Evolutionary conservation across 1,284 basidiomycete species (phyloP).

Genomic region (Cutaneotrichosporon daszewskae): DNA sequence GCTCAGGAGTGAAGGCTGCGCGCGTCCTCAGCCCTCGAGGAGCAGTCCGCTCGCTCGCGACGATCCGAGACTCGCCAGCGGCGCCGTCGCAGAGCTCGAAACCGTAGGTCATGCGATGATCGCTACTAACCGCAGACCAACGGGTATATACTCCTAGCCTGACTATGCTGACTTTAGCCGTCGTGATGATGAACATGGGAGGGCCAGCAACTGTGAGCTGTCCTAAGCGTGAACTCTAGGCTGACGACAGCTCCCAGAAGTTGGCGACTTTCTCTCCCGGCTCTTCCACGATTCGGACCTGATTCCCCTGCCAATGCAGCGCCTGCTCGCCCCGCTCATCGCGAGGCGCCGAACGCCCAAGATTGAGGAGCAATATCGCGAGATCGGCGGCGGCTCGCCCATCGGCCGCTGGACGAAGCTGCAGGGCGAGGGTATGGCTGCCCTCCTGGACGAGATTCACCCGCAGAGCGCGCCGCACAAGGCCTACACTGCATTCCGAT

Average conservation of each 20-base stretch:
- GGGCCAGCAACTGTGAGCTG: conserved; percentile 77
- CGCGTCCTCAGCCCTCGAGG: not conserved
- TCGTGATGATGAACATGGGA: conserved; percentile 99
- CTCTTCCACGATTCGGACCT: conserved; percentile 93
- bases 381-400: conserved; percentile 97
- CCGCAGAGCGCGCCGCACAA: conserved; percentile 94
- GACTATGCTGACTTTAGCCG: conserved; percentile 52
- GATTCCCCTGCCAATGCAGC: conserved; percentile 92
- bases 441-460: conserved; percentile 85
- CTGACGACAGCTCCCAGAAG: conserved; percentile 65
- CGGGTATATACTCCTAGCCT: not conserved
- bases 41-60: conserved; percentile 6
- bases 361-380: conserved; percentile 89
- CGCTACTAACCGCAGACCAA: conserved; percentile 8
- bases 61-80: conserved; percentile 9
- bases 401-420: conserved; percentile 84
- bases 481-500: conserved; percentile 89
- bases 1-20: too few relatives aligned
- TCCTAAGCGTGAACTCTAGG: not conserved
- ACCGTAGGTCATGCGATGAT: not conserved
- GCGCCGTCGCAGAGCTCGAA: conserved; percentile 6
- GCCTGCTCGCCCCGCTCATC: conserved; percentile 77
- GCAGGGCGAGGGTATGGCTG: conserved; percentile 87
- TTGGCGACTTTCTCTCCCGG: conserved; percentile 83
- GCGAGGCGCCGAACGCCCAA: conserved; percentile 86